These are phyloP conservation scores for Phaeosphaeriaceae sp. DNA, from an alignment of 2,329 filamentous ascomycete genomes.

Conservation along the genomic window DNA sequence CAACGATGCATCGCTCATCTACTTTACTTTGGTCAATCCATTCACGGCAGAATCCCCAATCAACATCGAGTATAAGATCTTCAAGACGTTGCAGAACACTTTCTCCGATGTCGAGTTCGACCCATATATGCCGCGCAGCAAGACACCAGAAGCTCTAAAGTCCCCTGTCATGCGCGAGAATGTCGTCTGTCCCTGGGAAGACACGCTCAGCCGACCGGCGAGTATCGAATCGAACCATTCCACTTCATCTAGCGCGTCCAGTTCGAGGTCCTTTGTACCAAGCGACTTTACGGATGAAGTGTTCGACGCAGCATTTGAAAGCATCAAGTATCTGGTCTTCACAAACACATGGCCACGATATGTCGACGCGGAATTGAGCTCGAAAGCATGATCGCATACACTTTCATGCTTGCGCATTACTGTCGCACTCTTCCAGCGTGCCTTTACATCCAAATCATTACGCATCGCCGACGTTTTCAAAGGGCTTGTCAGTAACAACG, in stretches of 20 bases:
- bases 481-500: no score
- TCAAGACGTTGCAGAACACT: slow-evolving; percentile 40
- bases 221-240: slow-evolving; percentile 40
- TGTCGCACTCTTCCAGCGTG: no score
- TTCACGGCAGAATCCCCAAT: slow-evolving; percentile 47
- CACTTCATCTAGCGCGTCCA: slow-evolving; percentile 24
- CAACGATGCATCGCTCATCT: slow-evolving; percentile 47
- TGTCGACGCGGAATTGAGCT: slow-evolving; percentile 39
- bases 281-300: slow-evolving; percentile 44
- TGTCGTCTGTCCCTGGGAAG: slow-evolving; percentile 49
- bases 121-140: slow-evolving; percentile 40
- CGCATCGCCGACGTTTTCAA: no score
- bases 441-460: no score
- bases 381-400: not conserved
- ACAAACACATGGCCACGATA: slow-evolving; percentile 49
- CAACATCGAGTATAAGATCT: slow-evolving; percentile 50
- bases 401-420: no score
- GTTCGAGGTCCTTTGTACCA: slow-evolving; percentile 38
- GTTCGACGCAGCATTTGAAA: slow-evolving; percentile 46
- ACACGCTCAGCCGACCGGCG: slow-evolving; percentile 39
- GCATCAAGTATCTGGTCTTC: slow-evolving; percentile 49
- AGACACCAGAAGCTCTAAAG: slow-evolving; percentile 29
- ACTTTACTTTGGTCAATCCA: slow-evolving; percentile 47
- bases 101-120: slow-evolving; percentile 46
- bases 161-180: slow-evolving; percentile 38